A percentile compares a stretch with the other conserved stretches of the same genome.
phyloP scores from a whole-genome alignment of 2,329 filamentous ascomycete species.

The Fusarium camptoceras region DNA sequence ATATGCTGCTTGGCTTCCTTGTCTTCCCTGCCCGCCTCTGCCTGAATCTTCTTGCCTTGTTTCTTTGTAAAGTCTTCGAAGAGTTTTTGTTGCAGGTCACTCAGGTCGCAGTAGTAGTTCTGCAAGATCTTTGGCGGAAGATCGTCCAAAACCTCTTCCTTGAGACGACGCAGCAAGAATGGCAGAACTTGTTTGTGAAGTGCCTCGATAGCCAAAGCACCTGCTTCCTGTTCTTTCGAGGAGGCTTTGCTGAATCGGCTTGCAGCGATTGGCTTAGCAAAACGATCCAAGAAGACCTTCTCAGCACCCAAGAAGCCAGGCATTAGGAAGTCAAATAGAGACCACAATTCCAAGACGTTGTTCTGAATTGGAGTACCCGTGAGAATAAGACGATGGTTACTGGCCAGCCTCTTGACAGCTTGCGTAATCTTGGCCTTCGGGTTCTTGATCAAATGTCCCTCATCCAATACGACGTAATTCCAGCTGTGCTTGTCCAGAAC shows the following conservation, averaged over 20 bases:
- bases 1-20: slow-evolving; percentile 98
- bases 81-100: slow-evolving; percentile 91
- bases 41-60: slow-evolving; percentile 87
- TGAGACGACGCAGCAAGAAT: slow-evolving; percentile 93
- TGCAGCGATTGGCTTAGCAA: slow-evolving; percentile 93
- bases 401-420: slow-evolving; percentile 88
- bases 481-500: slow-evolving; percentile 84
- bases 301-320: slow-evolving; percentile 94
- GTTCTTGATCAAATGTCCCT: slow-evolving; percentile 99
- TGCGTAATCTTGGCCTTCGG: slow-evolving; percentile 95
- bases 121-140: slow-evolving; percentile 97
- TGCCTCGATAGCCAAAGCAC: slow-evolving; percentile 96
- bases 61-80: slow-evolving; percentile 98
- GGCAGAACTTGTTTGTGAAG: slow-evolving; percentile 97
- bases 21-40: slow-evolving; percentile 85
- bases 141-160: slow-evolving; percentile 97
- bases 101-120: slow-evolving; percentile 99
- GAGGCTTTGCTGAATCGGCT: slow-evolving; percentile 97
- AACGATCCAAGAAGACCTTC: slow-evolving; percentile 95
- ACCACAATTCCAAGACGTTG: slow-evolving; percentile 97
- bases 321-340: slow-evolving; percentile 98
- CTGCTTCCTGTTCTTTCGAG: slow-evolving; percentile 97
- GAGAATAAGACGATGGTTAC: slow-evolving; percentile 94
- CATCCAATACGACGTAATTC: slow-evolving; percentile 98
- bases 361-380: slow-evolving; percentile 98